phyloP scores from a whole-genome alignment of 306 rosid genomes.

The Prosopis cineraria region DNA sequence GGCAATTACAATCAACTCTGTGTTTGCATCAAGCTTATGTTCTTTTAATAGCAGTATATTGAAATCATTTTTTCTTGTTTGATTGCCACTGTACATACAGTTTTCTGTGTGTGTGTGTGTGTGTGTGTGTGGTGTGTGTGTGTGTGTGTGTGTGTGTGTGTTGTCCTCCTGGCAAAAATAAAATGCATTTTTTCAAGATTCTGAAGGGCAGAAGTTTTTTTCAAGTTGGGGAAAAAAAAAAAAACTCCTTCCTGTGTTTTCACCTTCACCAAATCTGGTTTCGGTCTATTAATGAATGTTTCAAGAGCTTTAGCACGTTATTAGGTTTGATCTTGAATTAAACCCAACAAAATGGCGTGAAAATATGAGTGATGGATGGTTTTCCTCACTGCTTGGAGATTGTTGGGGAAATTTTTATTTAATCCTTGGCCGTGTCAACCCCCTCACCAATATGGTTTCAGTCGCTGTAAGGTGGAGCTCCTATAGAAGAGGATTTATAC shows the following conservation, averaged over 20 bases:
- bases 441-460: background rate
- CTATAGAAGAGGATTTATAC: background rate
- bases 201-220: background rate
- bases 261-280: background rate
- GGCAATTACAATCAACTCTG: background rate
- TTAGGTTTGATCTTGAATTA: background rate
- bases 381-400: conserved; percentile 4
- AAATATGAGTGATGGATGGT: conserved; percentile 17
- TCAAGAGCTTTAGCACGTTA: conserved; percentile 7
- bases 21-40: background rate
- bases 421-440: background rate
- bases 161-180: conserved; percentile 4
- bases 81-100: background rate
- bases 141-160: too few relatives aligned
- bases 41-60: conserved; percentile 13
- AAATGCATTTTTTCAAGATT: background rate
- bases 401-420: conserved; percentile 16
- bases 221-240: background rate
- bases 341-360: conserved; percentile 15
- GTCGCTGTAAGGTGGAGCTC: conserved; percentile 19
- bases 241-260: background rate
- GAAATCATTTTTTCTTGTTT: background rate
- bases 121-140: too few relatives aligned
- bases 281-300: conserved; percentile 10
- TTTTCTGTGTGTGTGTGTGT: too few relatives aligned